Evolutionary conservation across 345 rosid species (phyloP).

Genomic region (Gossypium australe): DNA sequence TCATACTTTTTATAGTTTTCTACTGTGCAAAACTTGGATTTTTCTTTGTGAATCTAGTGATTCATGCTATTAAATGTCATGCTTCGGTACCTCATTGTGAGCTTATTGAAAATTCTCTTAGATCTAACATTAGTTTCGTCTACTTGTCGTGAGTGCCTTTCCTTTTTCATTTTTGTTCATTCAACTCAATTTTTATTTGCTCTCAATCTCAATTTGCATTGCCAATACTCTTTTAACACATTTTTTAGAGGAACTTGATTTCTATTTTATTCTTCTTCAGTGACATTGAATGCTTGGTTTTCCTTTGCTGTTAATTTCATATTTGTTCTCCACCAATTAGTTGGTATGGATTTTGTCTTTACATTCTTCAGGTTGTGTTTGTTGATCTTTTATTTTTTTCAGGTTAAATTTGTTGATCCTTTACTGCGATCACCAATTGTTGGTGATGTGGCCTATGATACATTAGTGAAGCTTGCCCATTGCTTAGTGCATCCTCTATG

Average conservation of each 20-base stretch:
- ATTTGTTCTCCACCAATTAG: neutral
- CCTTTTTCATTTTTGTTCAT: neutral
- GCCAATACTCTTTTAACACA: neutral
- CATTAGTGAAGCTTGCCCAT: slow-evolving; percentile 75
- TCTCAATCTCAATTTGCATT: neutral
- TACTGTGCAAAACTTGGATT: neutral
- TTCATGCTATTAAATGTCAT: neutral
- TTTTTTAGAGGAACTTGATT: neutral
- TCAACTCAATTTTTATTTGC: neutral
- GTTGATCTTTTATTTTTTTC: slow-evolving; percentile 18
- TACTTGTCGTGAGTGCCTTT: neutral
- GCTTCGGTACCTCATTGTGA: neutral
- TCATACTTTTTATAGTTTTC: neutral
- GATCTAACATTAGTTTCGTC: neutral
- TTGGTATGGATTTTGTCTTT: neutral
- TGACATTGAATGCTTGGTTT: neutral
- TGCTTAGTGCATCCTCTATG: slow-evolving; percentile 82
- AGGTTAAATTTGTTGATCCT: slow-evolving; percentile 84
- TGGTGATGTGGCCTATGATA: slow-evolving; percentile 68
- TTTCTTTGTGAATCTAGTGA: neutral
- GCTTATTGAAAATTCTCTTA: neutral
- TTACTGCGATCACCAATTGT: slow-evolving; percentile 76
- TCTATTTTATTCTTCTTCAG: neutral
- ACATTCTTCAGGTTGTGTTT: neutral
- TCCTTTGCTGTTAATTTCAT: neutral